Evolutionary conservation across 2,329 filamentous ascomycete species (phyloP), one percentile per base, ranked within the genome.

Genomic region (Exophiala dermatitidis): DNA sequence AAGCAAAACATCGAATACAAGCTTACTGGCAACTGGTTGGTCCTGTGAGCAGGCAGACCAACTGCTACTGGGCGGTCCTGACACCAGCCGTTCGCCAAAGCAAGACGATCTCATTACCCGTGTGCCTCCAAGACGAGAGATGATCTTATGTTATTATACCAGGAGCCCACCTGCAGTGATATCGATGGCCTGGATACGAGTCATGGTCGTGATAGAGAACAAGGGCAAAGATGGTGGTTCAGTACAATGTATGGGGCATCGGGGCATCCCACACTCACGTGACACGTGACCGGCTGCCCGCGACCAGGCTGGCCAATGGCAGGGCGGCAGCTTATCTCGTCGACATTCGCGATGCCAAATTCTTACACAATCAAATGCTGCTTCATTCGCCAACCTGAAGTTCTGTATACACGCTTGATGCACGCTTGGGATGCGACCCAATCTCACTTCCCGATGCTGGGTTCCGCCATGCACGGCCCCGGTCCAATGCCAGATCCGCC

Each of bases 281-380:
- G 38, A 6, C 38, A 41, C 38, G 38, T 41, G 3, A 28, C 38
- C 38, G 5, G 12, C 6, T 26, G 19, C 5, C 28, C 2, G 38
- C 3, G 4, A 6, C 19, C 19, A 12, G 38, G 38, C 38, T 26
- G 19, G 19, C 53, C 53, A 52, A 56, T 56, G 36, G 28, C 4
- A 10, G 29, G 30, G 28, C 26, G 19, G 32, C 54, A 53, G 41
- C 54, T 59, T 59, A 59, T 59, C 57, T 58, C 37, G 26, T 48
- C 46, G 19, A 56, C 45, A 49, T 52, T 19, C 38, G 40, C 12
- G 12, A 32, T 53, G 32, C 19, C 52, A 57, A 54, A 52, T 42
- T 59, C 45, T 59, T 59, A 59, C 57, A 57, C 57, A 59, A 59
- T 59, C 57, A 59, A 59, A 57, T 59, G 57, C 57, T 54, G 51